phyloP scores from a whole-genome alignment of 148 eudicot species.

The Pouteria glomerata region DNA sequence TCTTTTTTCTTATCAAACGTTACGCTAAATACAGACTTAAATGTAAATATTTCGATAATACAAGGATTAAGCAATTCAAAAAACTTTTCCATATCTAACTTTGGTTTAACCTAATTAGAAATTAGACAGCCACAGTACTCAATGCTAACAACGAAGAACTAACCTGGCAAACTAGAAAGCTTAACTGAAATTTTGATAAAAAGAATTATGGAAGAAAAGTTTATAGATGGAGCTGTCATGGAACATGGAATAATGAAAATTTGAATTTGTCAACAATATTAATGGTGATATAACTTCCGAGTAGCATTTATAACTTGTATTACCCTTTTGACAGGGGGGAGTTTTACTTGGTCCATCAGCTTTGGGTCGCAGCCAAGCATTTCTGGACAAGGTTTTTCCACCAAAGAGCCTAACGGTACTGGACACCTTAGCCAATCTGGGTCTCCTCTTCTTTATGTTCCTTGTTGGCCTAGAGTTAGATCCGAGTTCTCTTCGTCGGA shows the following conservation, averaged over 20 bases:
- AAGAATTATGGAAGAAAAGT: neutral
- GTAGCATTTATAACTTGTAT: neutral
- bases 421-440: conserved; percentile 76
- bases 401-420: conserved; percentile 57
- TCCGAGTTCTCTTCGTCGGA: conserved; percentile 48
- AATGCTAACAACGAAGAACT: neutral
- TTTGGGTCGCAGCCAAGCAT: conserved; percentile 53
- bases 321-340: conserved; percentile 55
- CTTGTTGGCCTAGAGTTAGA: conserved; percentile 78
- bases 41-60: neutral
- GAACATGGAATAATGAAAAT: neutral
- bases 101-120: neutral
- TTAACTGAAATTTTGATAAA: neutral
- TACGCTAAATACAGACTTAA: too few relatives aligned
- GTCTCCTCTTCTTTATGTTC: conserved; percentile 80
- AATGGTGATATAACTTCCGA: too few relatives aligned
- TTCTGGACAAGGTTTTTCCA: conserved; percentile 60
- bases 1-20: too few relatives aligned
- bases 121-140: neutral
- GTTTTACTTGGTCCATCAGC: conserved; percentile 82
- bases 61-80: neutral
- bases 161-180: neutral
- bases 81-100: neutral
- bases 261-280: neutral
- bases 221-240: neutral